These are phyloP conservation scores for Lyophyllum shimeji DNA, from an alignment of 768 basidiomycete genomes.

Conservation along the genomic window DNA sequence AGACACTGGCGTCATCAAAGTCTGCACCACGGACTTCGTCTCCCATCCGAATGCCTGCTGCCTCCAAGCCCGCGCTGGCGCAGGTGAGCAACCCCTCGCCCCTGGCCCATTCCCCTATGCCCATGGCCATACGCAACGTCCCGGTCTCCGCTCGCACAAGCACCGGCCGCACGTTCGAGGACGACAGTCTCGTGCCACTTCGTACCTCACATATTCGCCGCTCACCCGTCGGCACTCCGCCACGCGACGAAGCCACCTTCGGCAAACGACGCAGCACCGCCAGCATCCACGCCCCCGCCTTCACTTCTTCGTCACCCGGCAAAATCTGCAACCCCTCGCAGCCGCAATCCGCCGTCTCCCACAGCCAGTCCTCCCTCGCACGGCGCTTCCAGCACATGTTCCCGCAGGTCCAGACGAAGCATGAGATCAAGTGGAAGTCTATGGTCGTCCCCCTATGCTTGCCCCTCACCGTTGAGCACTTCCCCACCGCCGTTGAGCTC, in stretches of 20 bases:
- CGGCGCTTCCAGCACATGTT: conserved; percentile 89
- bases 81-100: too few species aligned
- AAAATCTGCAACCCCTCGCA: conserved; percentile 67
- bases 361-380: conserved; percentile 72
- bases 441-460: conserved; percentile 84
- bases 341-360: conserved; percentile 54
- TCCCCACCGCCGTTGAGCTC: conserved; percentile 75
- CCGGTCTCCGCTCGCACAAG: conserved; percentile 38
- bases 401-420: conserved; percentile 69
- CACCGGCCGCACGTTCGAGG: conserved; percentile 55
- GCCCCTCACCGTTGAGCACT: conserved; percentile 87
- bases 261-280: conserved; percentile 55
- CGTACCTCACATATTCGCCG: conserved; percentile 49
- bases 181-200: conserved; percentile 48
- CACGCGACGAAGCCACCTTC: conserved; percentile 61
- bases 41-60: conserved; percentile 33
- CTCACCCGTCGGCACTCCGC: conserved; percentile 69
- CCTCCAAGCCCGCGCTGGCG: conserved; percentile 33
- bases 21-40: conserved; percentile 20
- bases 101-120: conserved; percentile 34
- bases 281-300: conserved; percentile 35
- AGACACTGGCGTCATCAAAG: conserved; percentile 11
- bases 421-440: conserved; percentile 91
- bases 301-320: conserved; percentile 49
- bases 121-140: conserved; percentile 42